A percentile compares a stretch with the other conserved stretches of the same genome.
phyloP scores from a whole-genome alignment of 2,329 filamentous ascomycete genomes.

The Tolypocladium cylindrosporum region DNA sequence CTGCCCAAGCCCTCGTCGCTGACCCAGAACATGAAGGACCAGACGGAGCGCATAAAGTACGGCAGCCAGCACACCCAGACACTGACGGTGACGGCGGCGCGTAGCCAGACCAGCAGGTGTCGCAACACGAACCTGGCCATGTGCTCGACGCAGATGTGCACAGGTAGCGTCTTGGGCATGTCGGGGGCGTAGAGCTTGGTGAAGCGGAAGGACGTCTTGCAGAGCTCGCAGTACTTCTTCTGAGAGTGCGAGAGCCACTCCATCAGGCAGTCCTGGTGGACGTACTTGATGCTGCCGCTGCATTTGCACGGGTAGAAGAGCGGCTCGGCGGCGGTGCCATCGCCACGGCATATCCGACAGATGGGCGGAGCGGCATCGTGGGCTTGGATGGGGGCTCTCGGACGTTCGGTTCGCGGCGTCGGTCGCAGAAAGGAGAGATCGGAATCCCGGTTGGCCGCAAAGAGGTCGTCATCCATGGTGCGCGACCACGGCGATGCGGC shows the following conservation, averaged over 20 bases:
- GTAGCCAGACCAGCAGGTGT: constrained; percentile 67
- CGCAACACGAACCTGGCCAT: constrained; percentile 62
- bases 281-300: constrained; percentile 96
- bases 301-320: constrained; percentile 98
- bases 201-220: constrained; percentile 96
- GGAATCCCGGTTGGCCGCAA: background rate
- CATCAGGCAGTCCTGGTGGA: constrained; percentile 97
- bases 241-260: constrained; percentile 98
- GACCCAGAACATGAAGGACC: constrained; percentile 91
- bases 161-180: constrained; percentile 80
- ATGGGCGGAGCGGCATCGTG: constrained; percentile 50
- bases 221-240: constrained; percentile 98
- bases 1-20: constrained; percentile 61
- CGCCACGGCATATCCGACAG: constrained; percentile 94
- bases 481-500: background rate
- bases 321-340: constrained; percentile 71
- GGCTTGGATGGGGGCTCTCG: constrained; percentile 8
- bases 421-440: background rate
- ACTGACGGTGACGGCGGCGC: constrained; percentile 65
- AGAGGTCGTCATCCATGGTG: background rate
- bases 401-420: constrained; percentile 9
- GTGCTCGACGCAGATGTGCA: constrained; percentile 70
- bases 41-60: constrained; percentile 82
- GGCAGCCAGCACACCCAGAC: constrained; percentile 89
- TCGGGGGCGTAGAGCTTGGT: constrained; percentile 93